A percentile compares a stretch with the other conserved stretches of the same genome.
Evolutionary conservation across 768 basidiomycete species (phyloP).

Genomic region (Mycena vitilis): DNA sequence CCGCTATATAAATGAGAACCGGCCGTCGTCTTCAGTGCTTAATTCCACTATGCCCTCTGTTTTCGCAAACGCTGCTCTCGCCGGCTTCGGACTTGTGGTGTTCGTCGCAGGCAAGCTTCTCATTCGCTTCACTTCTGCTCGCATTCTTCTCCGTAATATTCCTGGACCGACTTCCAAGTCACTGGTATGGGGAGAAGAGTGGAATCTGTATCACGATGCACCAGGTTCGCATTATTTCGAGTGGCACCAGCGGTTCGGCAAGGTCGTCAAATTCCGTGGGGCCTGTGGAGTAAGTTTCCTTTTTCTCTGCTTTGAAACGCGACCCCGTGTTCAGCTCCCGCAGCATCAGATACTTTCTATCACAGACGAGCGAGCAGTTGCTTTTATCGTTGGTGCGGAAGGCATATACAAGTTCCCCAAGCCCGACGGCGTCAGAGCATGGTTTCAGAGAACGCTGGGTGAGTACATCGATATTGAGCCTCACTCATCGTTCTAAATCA

Average conservation of each 20-base stretch:
- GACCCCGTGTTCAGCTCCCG: slow-evolving; percentile 20
- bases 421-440: slow-evolving; percentile 69
- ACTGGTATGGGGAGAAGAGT: slow-evolving; percentile 72
- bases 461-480: not conserved
- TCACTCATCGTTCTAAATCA: not conserved
- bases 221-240: slow-evolving; percentile 64
- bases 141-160: slow-evolving; percentile 54
- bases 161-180: slow-evolving; percentile 64
- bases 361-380: slow-evolving; percentile 64
- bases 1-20: slow-evolving; percentile 14
- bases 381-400: slow-evolving; percentile 62
- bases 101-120: slow-evolving; percentile 48
- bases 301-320: not conserved
- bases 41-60: slow-evolving; percentile 6
- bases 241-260: slow-evolving; percentile 67
- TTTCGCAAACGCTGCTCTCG: slow-evolving; percentile 5
- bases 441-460: slow-evolving; percentile 69
- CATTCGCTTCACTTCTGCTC: slow-evolving; percentile 47
- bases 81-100: slow-evolving; percentile 36
- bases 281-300: slow-evolving; percentile 60
- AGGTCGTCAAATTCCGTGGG: slow-evolving; percentile 65
- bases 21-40: not conserved
- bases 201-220: slow-evolving; percentile 61
- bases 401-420: slow-evolving; percentile 71
- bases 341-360: slow-evolving; percentile 71